Percentiles rank a stretch among this genome's conserved stretches.
Evolutionary conservation across 2,329 filamentous ascomycete genomes (phyloP).

Genomic region (Microascus cirrosus): DNA sequence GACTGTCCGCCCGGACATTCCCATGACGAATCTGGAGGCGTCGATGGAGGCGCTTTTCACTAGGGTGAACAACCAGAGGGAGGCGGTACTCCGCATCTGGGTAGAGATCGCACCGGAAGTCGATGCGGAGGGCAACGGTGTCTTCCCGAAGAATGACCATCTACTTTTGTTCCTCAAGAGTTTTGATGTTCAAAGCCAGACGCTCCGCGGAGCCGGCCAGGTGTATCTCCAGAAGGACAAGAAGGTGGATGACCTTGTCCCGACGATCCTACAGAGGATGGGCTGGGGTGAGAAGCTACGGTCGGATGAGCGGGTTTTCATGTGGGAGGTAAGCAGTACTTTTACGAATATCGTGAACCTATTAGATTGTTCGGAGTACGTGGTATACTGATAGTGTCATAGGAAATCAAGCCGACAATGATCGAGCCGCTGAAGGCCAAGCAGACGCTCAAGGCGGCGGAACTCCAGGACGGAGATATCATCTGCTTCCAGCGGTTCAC

Average conservation of each 20-base stretch:
- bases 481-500: slow-evolving; percentile 75
- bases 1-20: slow-evolving; percentile 82
- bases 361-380: background rate
- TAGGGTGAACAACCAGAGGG: slow-evolving; percentile 43
- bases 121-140: slow-evolving; percentile 52
- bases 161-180: slow-evolving; percentile 88
- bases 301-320: slow-evolving; percentile 46
- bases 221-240: slow-evolving; percentile 81
- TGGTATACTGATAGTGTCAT: background rate
- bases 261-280: slow-evolving; percentile 72
- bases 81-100: slow-evolving; percentile 75
- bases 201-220: slow-evolving; percentile 65
- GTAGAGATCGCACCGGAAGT: slow-evolving; percentile 65
- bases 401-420: slow-evolving; percentile 96
- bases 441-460: slow-evolving; percentile 76
- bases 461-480: slow-evolving; percentile 95
- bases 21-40: slow-evolving; percentile 65
- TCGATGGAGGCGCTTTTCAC: slow-evolving; percentile 61
- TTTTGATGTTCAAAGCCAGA: slow-evolving; percentile 71
- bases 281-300: slow-evolving; percentile 68
- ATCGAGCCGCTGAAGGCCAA: slow-evolving; percentile 91
- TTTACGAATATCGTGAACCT: background rate
- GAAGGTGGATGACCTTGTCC: slow-evolving; percentile 75
- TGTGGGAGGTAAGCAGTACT: slow-evolving; percentile 57
- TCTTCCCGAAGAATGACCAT: slow-evolving; percentile 39